These are phyloP conservation scores for Diaporthe citrichinensis DNA, from an alignment of 2,329 filamentous ascomycete genomes.

Conservation along the genomic window DNA sequence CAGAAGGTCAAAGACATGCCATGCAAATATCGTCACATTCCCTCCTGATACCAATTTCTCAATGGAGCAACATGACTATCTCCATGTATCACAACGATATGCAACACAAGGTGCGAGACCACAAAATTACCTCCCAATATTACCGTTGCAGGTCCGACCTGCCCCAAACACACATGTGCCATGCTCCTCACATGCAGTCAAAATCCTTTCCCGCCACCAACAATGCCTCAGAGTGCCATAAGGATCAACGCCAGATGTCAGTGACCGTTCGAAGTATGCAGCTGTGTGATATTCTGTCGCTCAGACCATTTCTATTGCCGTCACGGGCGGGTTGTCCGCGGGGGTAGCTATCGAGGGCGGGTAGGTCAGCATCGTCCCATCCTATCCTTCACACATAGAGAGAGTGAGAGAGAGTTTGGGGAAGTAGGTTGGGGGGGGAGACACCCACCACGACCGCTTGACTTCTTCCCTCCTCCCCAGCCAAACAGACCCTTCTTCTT, in stretches of 20 bases:
- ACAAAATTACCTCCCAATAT: neutral
- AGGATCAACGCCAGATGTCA: neutral
- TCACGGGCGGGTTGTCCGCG: slow-evolving; percentile 32
- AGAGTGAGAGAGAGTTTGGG: too few species aligned
- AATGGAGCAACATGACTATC: neutral
- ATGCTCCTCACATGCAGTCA: neutral
- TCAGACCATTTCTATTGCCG: slow-evolving; percentile 41
- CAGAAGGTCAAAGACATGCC: neutral
- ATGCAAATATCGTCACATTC: neutral
- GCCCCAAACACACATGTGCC: neutral
- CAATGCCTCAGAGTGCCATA: neutral
- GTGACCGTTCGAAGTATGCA: too few species aligned
- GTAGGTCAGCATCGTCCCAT: neutral
- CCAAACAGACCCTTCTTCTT: slow-evolving; percentile 35
- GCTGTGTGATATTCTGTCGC: too few species aligned
- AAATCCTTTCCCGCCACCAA: too few species aligned
- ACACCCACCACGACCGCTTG: slow-evolving; percentile 27
- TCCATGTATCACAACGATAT: neutral
- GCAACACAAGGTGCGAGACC: neutral
- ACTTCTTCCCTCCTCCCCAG: slow-evolving; percentile 34
- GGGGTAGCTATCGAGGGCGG: neutral
- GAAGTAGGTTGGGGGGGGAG: too few species aligned
- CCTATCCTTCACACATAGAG: neutral
- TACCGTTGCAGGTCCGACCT: neutral
- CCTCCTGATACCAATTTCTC: neutral